Percentiles rank a stretch among this genome's conserved stretches.
Evolutionary conservation across 2,329 filamentous ascomycete genomes (phyloP).

Genomic region (Alternaria arbusti): DNA sequence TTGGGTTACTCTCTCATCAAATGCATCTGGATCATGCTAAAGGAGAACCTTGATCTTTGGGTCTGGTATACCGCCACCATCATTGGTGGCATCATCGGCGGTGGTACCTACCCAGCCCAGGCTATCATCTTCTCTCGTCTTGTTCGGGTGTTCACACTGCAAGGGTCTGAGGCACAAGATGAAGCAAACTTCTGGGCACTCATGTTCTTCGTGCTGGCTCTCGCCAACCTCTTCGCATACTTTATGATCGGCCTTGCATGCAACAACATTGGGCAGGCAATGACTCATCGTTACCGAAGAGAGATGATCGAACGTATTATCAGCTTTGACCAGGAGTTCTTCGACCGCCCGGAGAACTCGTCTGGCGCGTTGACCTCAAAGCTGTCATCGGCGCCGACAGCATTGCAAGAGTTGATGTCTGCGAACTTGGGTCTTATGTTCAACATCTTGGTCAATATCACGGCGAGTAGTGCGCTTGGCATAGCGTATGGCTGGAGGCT

Average conservation of each 20-base stretch:
- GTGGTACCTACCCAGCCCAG: conserved; percentile 10
- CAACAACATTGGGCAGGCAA: conserved; percentile 66
- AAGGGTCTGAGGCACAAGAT: conserved; percentile 13
- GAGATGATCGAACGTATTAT: conserved; percentile 52
- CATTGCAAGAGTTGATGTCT: conserved; percentile 50
- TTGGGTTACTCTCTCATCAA: conserved; percentile 12
- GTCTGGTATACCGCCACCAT: not conserved
- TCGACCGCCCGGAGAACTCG: conserved; percentile 86
- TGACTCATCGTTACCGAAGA: conserved; percentile 10
- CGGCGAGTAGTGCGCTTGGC: conserved; percentile 12
- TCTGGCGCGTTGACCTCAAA: conserved; percentile 75
- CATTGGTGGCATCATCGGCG: not conserved
- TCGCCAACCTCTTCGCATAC: conserved; percentile 24
- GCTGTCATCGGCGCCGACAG: conserved; percentile 54
- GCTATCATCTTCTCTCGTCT: conserved; percentile 24
- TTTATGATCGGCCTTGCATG: conserved; percentile 61
- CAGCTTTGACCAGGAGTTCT: conserved; percentile 88
- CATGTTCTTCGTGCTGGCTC: conserved; percentile 31
- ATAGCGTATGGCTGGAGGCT: conserved; percentile 23
- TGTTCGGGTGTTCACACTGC: conserved; percentile 21
- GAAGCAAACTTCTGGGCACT: conserved; percentile 30
- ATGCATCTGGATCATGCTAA: conserved; percentile 19
- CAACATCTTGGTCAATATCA: conserved; percentile 12
- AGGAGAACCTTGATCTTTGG: conserved; percentile 12
- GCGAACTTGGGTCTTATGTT: conserved; percentile 19